Conservation (phyloP, 2,329 filamentous ascomycete species). For the Cladophialophora carrionii region DNA sequence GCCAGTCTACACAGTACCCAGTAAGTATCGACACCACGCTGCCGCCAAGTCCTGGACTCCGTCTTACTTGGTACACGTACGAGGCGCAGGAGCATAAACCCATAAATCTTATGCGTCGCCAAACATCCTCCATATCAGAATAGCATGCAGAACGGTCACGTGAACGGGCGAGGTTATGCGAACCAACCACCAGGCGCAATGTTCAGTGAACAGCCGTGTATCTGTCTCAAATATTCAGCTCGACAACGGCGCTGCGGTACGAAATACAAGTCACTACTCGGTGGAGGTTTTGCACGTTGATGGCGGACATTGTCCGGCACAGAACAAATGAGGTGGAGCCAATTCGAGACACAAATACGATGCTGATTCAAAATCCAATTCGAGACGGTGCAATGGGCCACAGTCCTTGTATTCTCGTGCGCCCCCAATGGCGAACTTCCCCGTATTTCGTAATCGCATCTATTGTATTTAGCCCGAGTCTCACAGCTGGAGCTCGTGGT, state of each 20-base stretch:
- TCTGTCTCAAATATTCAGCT: neutral
- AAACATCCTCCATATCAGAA: neutral
- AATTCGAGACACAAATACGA: conserved; percentile 9
- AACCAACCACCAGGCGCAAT: neutral
- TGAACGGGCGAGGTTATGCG: neutral
- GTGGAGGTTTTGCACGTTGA: neutral
- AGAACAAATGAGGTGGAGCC: neutral
- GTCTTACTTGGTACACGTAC: neutral
- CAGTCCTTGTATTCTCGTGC: neutral
- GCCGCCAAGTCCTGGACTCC: neutral
- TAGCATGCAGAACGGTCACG: neutral
- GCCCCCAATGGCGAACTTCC: neutral
- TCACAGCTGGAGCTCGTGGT: neutral
- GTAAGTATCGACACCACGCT: neutral
- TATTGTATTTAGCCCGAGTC: neutral
- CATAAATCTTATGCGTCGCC: conserved; percentile 1
- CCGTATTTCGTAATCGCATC: neutral
- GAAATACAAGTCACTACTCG: neutral
- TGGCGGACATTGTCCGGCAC: neutral
- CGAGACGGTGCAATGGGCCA: neutral
- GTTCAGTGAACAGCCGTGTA: neutral
- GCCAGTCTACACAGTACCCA: neutral
- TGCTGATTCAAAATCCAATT: neutral
- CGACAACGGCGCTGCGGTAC: neutral
- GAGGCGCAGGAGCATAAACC: neutral